Evolutionary conservation across 148 eudicot genomes (phyloP), one percentile per base, ranked within the genome.

Genomic region (Rhododendron vialii): DNA sequence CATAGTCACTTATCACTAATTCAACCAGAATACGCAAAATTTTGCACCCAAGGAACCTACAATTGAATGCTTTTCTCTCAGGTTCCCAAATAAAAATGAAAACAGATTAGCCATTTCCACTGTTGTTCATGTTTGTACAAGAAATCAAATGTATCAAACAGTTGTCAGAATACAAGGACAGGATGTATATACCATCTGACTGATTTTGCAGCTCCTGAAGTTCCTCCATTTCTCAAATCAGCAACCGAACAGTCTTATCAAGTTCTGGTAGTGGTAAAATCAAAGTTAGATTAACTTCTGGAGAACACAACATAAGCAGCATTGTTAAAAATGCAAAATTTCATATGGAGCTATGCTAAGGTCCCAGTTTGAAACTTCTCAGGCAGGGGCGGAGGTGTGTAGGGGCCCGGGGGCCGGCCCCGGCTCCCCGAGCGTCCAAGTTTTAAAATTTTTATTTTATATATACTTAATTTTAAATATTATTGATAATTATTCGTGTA

Each of bases 181-280:
- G 30, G 73, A 67, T 65, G 15, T 17, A 84, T 82, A 75, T 86
- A 90, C 92, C 92, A 57, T 78, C 47, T 47, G 88, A 45, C 85
- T 88, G 88, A 77, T 57, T 90, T 85, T 89, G 91, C 84, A 81
- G 88, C 86, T 89, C 87, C 80, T 85, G 85, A 79, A 78, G 45
- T 55, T 81, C 89, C 88, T 75, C 89, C 92, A 90, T 90, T 86
- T 69, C n/a, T 82, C n/a, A 82, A 59, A 83, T 73, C 61, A 28
- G 47, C 24, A 82, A 67, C 48, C 48, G 38, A 24, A 86, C 22
- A 9, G 43, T 47, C 80, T 48, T 20, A 69, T 77, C 12, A 76
- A 82, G 41, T 48, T n/a, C 67, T 78, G 51, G 48, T 15, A 2
- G 20, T 43, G 45, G 50, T 6, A 36, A 61, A 59, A 38, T 36